Base-by-base conservation (phyloP, 2,329 filamentous ascomycete genomes). In the Paecilomyces variotii region DNA sequence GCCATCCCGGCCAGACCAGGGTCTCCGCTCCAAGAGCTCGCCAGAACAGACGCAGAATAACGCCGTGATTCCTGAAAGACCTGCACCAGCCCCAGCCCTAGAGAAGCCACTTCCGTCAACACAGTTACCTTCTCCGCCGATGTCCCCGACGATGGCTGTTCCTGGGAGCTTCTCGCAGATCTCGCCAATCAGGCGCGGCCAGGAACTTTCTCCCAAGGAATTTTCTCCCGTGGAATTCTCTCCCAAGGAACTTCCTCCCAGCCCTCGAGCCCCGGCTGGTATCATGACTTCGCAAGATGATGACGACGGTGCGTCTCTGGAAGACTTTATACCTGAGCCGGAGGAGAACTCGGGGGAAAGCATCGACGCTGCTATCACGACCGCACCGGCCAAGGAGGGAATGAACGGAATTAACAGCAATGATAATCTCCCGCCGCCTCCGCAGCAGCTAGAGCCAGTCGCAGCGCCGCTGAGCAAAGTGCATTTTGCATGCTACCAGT, bases 401-500 rank as follows among this genome's bases (percentile, higher is more conserved):
- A 28, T 26, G 7, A 52, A 52, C 27, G 50, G 50, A 4, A 10
- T 12, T 28, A 52, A 52, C 14, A 24, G 50, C 4, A 24, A 24
- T 28, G 50, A 52, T 27, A 7, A 12, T n/a, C 12, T 49, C 4
- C 60, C 55, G 4, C 32, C 58, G 25, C 69, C 70, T 0, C 68
- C 69, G n/a, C 70, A 72, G n/a, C 70, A 72, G n/a, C 57, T 66
- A 11, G 70, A 72, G 35, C 67, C 70, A 39, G 63, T 71, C 51
- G 64, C 71, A 6, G 69, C 74, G 9, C 70, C 70, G 3, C 64
- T 78, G 56, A 71, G 66, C 39, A 68, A 68, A 54, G 60, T 71
- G 12, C 76, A 77, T 56, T 72, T 68, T 57, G 59, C 63, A 30
- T 78, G 76, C 62, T 77, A 73, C 60, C 73, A 76, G 58, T 67